These are phyloP conservation scores for Coffea eugenioides DNA, from an alignment of 257 asterid species.

Conservation along the genomic window DNA sequence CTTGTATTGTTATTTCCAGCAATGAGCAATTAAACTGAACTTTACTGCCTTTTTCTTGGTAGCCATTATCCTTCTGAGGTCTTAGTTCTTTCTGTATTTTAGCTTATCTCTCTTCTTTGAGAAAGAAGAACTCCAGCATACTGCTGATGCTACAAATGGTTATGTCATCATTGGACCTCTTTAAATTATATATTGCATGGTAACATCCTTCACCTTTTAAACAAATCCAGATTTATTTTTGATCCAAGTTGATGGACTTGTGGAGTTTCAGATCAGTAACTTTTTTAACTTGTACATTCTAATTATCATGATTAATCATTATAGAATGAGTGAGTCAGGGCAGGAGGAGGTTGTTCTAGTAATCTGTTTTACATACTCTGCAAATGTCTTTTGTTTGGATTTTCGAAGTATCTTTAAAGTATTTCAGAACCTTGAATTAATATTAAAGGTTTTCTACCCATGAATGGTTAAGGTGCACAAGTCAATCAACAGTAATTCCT, in stretches of 20 bases:
- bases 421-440: neutral
- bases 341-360: no score
- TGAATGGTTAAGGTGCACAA: neutral
- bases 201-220: constrained; percentile 31
- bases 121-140: constrained; percentile 98
- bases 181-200: constrained; percentile 76
- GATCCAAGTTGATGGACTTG: neutral
- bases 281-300: neutral
- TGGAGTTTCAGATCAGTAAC: neutral
- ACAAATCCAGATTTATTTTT: neutral
- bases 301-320: no score
- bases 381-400: neutral
- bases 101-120: constrained; percentile 29
- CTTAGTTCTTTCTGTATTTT: constrained; percentile 2
- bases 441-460: neutral
- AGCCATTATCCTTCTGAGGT: constrained; percentile 5
- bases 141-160: constrained; percentile 89
- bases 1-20: no score
- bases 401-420: neutral
- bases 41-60: neutral
- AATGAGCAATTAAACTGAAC: neutral
- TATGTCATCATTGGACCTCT: constrained; percentile 84
- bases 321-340: no score
- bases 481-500: neutral
- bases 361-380: no score